These are phyloP conservation scores for Betula pendula DNA, from an alignment of 306 rosid species.

Conservation along the genomic window DNA sequence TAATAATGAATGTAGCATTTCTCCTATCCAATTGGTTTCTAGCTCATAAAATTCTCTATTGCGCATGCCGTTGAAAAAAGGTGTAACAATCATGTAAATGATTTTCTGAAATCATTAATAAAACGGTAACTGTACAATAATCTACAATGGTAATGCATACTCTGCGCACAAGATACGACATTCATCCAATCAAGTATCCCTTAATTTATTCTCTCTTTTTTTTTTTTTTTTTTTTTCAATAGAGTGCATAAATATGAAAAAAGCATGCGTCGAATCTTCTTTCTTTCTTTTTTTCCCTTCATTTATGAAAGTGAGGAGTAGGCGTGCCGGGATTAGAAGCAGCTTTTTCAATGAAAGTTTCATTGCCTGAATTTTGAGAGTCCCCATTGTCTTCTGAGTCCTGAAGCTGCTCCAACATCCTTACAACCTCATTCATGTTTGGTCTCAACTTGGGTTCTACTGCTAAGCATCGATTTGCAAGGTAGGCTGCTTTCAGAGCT, in stretches of 20 bases:
- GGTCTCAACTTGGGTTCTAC: slow-evolving; percentile 77
- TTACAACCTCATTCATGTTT: slow-evolving; percentile 73
- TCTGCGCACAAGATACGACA: background rate
- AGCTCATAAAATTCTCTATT: too few species aligned
- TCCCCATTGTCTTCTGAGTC: slow-evolving; percentile 32
- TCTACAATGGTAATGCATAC: slow-evolving; percentile 14
- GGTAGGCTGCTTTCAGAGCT: slow-evolving; percentile 65
- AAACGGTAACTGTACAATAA: slow-evolving; percentile 46
- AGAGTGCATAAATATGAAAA: slow-evolving; percentile 23
- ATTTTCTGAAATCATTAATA: slow-evolving; percentile 5
- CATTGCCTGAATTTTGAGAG: slow-evolving; percentile 38
- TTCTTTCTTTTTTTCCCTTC: slow-evolving; percentile 12
- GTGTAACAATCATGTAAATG: too few species aligned
- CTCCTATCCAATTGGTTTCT: too few species aligned
- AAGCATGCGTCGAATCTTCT: background rate
- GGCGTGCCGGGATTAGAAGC: slow-evolving; percentile 35
- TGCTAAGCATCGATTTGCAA: slow-evolving; percentile 67
- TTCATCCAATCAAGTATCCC: background rate
- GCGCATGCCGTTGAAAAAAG: too few species aligned
- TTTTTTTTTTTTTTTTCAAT: background rate
- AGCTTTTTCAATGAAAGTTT: slow-evolving; percentile 19
- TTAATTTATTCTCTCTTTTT: too few species aligned
- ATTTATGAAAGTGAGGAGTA: slow-evolving; percentile 38
- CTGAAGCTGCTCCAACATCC: slow-evolving; percentile 66
- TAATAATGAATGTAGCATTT: too few species aligned